Evolutionary conservation across 805 yeast species (phyloP), one percentile per base, ranked within the genome.

Genomic region (Ogataea paradorogensis): DNA sequence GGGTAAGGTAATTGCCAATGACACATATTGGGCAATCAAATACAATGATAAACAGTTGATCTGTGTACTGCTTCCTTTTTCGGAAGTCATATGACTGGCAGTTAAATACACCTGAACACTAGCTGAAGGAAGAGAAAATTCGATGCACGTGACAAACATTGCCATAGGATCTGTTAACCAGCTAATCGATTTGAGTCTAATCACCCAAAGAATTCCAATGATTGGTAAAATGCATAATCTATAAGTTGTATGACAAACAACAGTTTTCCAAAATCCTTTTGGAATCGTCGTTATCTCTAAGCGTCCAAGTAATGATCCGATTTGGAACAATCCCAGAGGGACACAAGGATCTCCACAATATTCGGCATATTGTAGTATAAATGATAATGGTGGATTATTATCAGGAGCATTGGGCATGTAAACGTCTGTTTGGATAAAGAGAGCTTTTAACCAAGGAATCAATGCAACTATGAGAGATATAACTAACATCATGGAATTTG

Each of bases 31-130:
- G 8, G 65, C 62, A 39, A 77, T 70, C 35, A 75, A 54, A 35
- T 70, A 71, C 4, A 74, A 55, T 0, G 81, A 78, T 42, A 77
- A 62, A 51, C 82, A 77, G 51, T 76, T 78, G 73, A 77, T 68
- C 39, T 76, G 81, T 5, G 56, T 46, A 30, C 52, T 47, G 15
- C 67, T 70, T 4, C 66, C 66, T 11, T 71, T 61, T n/a, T 61
- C 65, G 1, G 80, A 78, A 43, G 68, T 74, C 39, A 77, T 71
- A 58, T 71, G 71, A 50, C 75, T 71, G 2, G 81, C 82, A 4
- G 82, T 77, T 42, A 77, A 63, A 50, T 77, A 77, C n/a, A 76
- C 73, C 53, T 77, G 72, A 8, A 77, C 73, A 0, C 82, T 77
- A 9, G 82, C 82, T 52, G 73, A 73, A 3, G 82, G 82, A 20